Conservation (phyloP, 768 basidiomycete species). For the Naematelia aurantialba region DNA sequence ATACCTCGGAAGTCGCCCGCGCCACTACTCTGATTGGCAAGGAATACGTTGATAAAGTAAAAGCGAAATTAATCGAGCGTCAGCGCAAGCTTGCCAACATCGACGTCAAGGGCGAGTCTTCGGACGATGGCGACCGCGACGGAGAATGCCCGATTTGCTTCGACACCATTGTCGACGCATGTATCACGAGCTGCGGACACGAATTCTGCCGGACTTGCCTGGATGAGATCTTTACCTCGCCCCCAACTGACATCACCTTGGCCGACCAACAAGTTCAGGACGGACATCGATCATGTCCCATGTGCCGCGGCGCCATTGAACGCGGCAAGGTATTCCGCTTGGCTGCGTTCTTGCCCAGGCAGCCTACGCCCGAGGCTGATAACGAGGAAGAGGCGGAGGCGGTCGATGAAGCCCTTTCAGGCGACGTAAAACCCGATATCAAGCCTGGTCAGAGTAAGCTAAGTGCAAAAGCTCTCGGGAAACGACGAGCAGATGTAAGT, state of each 20-base stretch:
- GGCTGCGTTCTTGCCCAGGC: slow-evolving; percentile 61
- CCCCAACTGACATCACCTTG: slow-evolving; percentile 49
- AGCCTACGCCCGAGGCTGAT: slow-evolving; percentile 51
- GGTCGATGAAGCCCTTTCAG: slow-evolving; percentile 20
- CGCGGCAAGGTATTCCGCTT: slow-evolving; percentile 58
- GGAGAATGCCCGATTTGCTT: slow-evolving; percentile 63
- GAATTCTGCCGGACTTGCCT: slow-evolving; percentile 61
- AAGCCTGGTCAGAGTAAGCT: slow-evolving; percentile 8
- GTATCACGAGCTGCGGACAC: slow-evolving; percentile 62
- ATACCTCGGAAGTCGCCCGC: slow-evolving; percentile 20
- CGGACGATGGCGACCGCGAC: slow-evolving; percentile 55
- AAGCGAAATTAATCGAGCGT: slow-evolving; percentile 25
- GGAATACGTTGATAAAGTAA: slow-evolving; percentile 31
- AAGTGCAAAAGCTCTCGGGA: not conserved
- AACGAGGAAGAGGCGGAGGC: slow-evolving; percentile 25
- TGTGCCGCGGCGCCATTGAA: slow-evolving; percentile 59
- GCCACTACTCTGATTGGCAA: slow-evolving; percentile 23
- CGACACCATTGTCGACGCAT: slow-evolving; percentile 58
- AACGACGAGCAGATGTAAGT: not conserved
- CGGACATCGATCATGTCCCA: slow-evolving; percentile 55
- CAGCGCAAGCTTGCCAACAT: slow-evolving; percentile 8
- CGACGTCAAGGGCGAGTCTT: slow-evolving; percentile 53
- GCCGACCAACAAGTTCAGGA: slow-evolving; percentile 42
- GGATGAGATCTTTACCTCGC: slow-evolving; percentile 56
- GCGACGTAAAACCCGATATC: slow-evolving; percentile 4